Evolutionary conservation across 2,329 filamentous ascomycete genomes (phyloP).

Genomic region (Aureobasidium sp.): DNA sequence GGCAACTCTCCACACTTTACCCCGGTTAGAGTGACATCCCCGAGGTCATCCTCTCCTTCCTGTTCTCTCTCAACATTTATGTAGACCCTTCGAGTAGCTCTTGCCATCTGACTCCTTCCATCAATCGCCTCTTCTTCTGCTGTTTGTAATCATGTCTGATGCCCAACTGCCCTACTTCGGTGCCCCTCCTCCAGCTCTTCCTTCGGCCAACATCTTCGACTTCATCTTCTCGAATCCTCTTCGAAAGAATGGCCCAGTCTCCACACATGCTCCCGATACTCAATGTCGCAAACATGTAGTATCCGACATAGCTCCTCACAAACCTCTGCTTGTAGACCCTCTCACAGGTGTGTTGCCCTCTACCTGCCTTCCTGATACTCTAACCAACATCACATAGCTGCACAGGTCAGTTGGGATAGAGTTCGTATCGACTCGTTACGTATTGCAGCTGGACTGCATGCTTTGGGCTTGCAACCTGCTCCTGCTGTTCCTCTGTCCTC

Average conservation of each 20-base stretch:
- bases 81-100: conserved; percentile 1
- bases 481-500: background rate
- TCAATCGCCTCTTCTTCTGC: background rate
- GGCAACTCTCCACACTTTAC: conserved; percentile 1
- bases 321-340: conserved; percentile 12
- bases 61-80: background rate
- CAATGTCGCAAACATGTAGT: background rate
- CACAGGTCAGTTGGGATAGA: conserved; percentile 11
- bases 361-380: background rate
- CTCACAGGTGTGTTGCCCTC: background rate
- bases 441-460: conserved; percentile 9
- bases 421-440: background rate
- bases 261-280: background rate
- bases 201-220: conserved; percentile 4
- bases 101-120: background rate
- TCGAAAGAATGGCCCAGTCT: conserved; percentile 1
- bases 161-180: conserved; percentile 3
- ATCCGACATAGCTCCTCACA: conserved; percentile 4
- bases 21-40: background rate
- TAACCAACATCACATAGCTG: conserved; percentile 5
- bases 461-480: background rate
- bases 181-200: background rate
- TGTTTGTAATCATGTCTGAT: conserved; percentile 6
- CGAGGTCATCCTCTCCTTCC: conserved; percentile 6
- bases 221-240: conserved; percentile 14